Percentiles rank a stretch among this genome's conserved stretches.
These are phyloP conservation scores for Cordia subcordata DNA, from an alignment of 257 asterid genomes.

Conservation along the genomic window DNA sequence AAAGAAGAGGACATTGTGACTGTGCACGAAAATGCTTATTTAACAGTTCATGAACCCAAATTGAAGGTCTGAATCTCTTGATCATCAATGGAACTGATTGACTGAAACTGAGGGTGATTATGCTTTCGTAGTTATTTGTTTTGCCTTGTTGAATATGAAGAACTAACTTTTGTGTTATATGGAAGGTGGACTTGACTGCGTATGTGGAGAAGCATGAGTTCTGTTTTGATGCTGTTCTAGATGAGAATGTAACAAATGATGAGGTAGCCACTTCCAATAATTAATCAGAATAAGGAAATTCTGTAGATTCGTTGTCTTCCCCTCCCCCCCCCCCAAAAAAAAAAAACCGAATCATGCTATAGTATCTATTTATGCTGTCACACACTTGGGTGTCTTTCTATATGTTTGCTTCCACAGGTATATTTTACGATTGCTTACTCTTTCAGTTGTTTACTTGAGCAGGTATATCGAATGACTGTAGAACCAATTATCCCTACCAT, in stretches of 20 bases:
- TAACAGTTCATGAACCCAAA: constrained; percentile 84
- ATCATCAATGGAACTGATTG: neutral
- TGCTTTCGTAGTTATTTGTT: neutral
- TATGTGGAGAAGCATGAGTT: constrained; percentile 96
- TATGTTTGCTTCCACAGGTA: neutral
- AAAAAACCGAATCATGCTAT: no score
- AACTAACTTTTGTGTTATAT: constrained; percentile 27
- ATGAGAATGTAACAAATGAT: constrained; percentile 88
- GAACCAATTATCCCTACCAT: constrained; percentile 93
- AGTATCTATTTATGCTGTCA: no score
- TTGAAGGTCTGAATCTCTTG: constrained; percentile 55
- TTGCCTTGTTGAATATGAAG: constrained; percentile 6
- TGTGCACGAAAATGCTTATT: constrained; percentile 62
- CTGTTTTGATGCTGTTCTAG: constrained; percentile 92
- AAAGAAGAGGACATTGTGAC: constrained; percentile 86
- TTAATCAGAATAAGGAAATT: neutral
- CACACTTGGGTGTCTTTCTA: no score
- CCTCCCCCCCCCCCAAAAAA: no score
- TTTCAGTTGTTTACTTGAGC: constrained; percentile 7
- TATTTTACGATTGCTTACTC: neutral
- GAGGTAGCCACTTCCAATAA: constrained; percentile 51
- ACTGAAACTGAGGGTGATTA: neutral
- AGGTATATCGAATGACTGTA: constrained; percentile 90
- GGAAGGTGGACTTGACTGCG: constrained; percentile 95
- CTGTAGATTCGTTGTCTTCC: neutral